phyloP scores from a whole-genome alignment of 495 filamentous ascomycete genomes.

The Hypomontagnella submonticulosa region DNA sequence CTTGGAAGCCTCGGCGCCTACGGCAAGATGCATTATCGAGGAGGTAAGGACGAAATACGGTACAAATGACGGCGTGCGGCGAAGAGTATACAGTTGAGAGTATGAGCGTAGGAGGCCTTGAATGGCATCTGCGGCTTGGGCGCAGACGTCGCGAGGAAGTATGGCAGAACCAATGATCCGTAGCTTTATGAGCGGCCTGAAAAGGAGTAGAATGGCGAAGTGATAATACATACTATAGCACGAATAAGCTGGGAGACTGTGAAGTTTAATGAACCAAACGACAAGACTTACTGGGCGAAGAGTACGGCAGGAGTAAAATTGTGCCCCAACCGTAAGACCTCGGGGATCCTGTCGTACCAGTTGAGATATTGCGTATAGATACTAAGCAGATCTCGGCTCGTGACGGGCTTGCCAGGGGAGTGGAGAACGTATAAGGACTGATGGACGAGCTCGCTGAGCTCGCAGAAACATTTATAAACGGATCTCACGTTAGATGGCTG shows the following conservation, averaged over 20 bases:
- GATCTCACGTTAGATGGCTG: conserved; percentile 67
- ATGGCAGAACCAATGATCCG: conserved; percentile 66
- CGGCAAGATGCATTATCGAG: conserved; percentile 67
- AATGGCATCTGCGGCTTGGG: conserved; percentile 69
- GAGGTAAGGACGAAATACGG: conserved; percentile 70
- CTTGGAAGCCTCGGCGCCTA: conserved; percentile 49
- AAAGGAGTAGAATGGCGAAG: conserved; percentile 70
- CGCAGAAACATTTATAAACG: conserved; percentile 70
- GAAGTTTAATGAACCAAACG: conserved; percentile 3
- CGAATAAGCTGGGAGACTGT: conserved; percentile 21
- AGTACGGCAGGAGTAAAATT: conserved; percentile 70
- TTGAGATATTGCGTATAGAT: conserved; percentile 69
- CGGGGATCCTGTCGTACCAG: conserved; percentile 72
- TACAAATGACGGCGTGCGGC: conserved; percentile 66
- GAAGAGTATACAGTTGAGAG: conserved; percentile 67
- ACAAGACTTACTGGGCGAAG: conserved; percentile 68
- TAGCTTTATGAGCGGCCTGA: conserved; percentile 72
- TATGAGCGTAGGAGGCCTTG: conserved; percentile 67
- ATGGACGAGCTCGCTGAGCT: conserved; percentile 74
- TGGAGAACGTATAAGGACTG: conserved; percentile 71
- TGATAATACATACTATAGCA: conserved; percentile 71
- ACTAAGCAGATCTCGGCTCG: conserved; percentile 64
- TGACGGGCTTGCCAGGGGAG: conserved; percentile 68
- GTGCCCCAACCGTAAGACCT: conserved; percentile 65
- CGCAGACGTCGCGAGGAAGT: conserved; percentile 71